A percentile compares a stretch with the other conserved stretches of the same genome.
These are phyloP conservation scores for Alternaria viburni DNA, from an alignment of 2,329 filamentous ascomycete species.

Conservation along the genomic window DNA sequence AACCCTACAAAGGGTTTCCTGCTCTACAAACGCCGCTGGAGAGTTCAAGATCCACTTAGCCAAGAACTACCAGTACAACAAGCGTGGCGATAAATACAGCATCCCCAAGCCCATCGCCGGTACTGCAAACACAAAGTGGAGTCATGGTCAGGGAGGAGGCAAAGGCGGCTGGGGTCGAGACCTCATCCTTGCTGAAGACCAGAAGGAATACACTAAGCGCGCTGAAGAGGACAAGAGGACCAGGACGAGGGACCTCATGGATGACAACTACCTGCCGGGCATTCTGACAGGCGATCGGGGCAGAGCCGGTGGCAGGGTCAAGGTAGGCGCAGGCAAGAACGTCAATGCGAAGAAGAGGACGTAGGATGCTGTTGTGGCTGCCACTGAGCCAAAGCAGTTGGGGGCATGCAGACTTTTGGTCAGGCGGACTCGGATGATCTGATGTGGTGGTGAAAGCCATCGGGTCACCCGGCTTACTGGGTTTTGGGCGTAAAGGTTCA, in stretches of 20 bases:
- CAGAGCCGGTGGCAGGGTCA: constrained; percentile 69
- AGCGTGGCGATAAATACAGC: constrained; percentile 87
- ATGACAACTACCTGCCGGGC: constrained; percentile 87
- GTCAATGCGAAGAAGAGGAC: constrained; percentile 78
- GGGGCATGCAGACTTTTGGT: neutral
- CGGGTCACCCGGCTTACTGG: constrained; percentile 3
- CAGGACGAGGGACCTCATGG: constrained; percentile 85
- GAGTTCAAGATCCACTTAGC: constrained; percentile 87
- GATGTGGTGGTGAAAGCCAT: neutral
- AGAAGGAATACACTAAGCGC: constrained; percentile 84
- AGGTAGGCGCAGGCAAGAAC: constrained; percentile 83
- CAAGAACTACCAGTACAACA: constrained; percentile 96
- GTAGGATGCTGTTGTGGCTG: neutral
- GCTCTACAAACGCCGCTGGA: constrained; percentile 80
- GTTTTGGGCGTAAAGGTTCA: neutral
- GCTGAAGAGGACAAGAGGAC: constrained; percentile 68
- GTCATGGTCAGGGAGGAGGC: constrained; percentile 68
- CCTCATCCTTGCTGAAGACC: constrained; percentile 88
- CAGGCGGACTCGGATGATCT: neutral
- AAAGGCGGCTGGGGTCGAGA: constrained; percentile 86
- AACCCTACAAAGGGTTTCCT: constrained; percentile 82
- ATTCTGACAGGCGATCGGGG: constrained; percentile 82
- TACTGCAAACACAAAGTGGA: constrained; percentile 76
- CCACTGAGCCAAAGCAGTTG: neutral
- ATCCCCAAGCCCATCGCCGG: constrained; percentile 90